A percentile compares a stretch with the other conserved stretches of the same genome.
These are phyloP conservation scores for Rhodocollybia butyracea DNA, from an alignment of 768 basidiomycete species.

Conservation along the genomic window DNA sequence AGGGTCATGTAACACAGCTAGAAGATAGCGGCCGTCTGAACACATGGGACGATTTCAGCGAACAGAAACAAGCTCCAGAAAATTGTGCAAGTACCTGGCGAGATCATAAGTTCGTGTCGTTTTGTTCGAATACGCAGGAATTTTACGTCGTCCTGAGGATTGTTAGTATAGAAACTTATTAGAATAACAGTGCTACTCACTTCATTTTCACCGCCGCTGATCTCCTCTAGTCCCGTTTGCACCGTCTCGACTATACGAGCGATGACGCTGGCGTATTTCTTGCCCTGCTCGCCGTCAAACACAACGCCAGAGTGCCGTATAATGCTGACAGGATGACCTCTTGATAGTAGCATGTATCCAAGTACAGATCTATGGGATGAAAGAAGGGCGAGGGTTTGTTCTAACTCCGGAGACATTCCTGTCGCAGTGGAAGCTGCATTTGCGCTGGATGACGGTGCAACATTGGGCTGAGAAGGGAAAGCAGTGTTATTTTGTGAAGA, in stretches of 20 bases:
- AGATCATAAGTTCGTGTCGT: slow-evolving; percentile 91
- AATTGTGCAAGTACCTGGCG: slow-evolving; percentile 59
- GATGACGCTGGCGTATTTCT: slow-evolving; percentile 69
- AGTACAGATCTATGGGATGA: slow-evolving; percentile 82
- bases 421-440: slow-evolving; percentile 15
- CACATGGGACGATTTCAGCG: background rate
- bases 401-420: slow-evolving; percentile 72
- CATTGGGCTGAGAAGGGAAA: slow-evolving; percentile 24
- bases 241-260: slow-evolving; percentile 77
- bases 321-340: slow-evolving; percentile 70
- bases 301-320: slow-evolving; percentile 83
- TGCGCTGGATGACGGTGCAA: slow-evolving; percentile 19
- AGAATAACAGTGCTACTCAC: slow-evolving; percentile 35
- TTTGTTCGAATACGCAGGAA: slow-evolving; percentile 91
- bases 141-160: slow-evolving; percentile 71
- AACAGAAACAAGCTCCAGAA: background rate
- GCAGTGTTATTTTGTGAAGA: slow-evolving; percentile 17
- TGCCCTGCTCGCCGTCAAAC: slow-evolving; percentile 82
- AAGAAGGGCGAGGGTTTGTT: slow-evolving; percentile 71
- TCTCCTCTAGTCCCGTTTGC: slow-evolving; percentile 74
- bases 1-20: slow-evolving; percentile 71
- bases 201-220: slow-evolving; percentile 60
- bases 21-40: slow-evolving; percentile 72
- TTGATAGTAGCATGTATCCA: slow-evolving; percentile 81
- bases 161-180: background rate